phyloP scores from a whole-genome alignment of 2,329 filamentous ascomycete species.

The Fusarium napiforme region DNA sequence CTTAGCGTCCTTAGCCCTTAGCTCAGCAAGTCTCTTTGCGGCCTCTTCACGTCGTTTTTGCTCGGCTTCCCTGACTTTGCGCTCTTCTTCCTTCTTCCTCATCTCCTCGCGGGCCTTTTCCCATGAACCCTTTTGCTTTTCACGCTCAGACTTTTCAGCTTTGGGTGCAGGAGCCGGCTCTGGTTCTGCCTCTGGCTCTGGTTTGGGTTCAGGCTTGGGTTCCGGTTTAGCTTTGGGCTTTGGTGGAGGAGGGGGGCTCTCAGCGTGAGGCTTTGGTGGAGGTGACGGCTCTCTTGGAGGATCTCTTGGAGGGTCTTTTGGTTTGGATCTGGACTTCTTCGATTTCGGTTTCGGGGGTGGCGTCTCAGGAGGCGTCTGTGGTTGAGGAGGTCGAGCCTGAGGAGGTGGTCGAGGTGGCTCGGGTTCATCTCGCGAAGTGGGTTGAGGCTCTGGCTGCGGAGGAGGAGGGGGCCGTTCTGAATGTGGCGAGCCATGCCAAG shows the following conservation, averaged over 20 bases:
- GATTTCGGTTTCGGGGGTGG: conserved; percentile 43
- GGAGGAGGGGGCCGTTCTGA: conserved; percentile 41
- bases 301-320: conserved; percentile 24
- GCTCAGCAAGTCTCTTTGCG: conserved; percentile 62
- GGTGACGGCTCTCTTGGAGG: conserved; percentile 36
- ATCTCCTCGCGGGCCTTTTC: conserved; percentile 77
- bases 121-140: conserved; percentile 64
- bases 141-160: conserved; percentile 42
- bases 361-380: conserved; percentile 35
- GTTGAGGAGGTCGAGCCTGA: conserved; percentile 30
- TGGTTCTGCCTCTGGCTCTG: conserved; percentile 1
- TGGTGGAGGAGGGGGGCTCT: conserved; percentile 37
- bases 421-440: conserved; percentile 31
- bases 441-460: conserved; percentile 36
- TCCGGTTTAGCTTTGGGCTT: conserved; percentile 33
- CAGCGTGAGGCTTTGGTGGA: conserved; percentile 32
- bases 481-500: conserved; percentile 51
- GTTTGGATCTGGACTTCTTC: conserved; percentile 13
- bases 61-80: conserved; percentile 69
- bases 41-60: conserved; percentile 68
- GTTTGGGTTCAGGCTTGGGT: conserved; percentile 20
- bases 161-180: conserved; percentile 39
- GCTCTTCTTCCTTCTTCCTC: conserved; percentile 70
- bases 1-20: conserved; percentile 66
- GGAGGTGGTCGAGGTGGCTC: conserved; percentile 39